phyloP scores from a whole-genome alignment of 2,329 filamentous ascomycete species.

The Colletotrichum chrysophilum region DNA sequence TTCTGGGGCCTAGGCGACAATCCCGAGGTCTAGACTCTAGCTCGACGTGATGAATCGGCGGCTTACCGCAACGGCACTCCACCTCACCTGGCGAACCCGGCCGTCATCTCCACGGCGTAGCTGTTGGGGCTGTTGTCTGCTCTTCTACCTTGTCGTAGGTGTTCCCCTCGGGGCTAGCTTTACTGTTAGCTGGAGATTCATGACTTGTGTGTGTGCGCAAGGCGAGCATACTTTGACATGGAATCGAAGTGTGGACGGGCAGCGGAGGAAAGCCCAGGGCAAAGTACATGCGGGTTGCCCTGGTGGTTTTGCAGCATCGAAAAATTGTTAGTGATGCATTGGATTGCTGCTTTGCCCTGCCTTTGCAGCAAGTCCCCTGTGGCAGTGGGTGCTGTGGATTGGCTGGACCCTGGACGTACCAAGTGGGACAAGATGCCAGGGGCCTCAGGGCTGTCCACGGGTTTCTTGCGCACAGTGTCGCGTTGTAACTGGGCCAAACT shows the following conservation, averaged over 20 bases:
- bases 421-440: background rate
- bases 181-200: background rate
- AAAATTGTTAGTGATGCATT: background rate
- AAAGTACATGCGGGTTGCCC: too few relatives aligned
- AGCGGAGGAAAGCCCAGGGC: background rate
- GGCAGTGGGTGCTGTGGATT: slow-evolving; percentile 6
- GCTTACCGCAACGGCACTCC: background rate
- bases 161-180: background rate
- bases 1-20: background rate
- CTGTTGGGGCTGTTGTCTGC: background rate
- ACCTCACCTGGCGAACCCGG: background rate
- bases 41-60: background rate
- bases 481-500: slow-evolving; percentile 10
- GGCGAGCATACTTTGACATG: background rate
- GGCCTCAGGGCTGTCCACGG: background rate
- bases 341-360: background rate
- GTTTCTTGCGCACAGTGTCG: background rate
- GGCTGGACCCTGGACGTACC: background rate
- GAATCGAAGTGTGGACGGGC: background rate
- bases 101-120: background rate
- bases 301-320: background rate
- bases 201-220: background rate
- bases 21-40: slow-evolving; percentile 5
- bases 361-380: background rate
- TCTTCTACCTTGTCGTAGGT: background rate